Base-by-base conservation (phyloP, 2,329 filamentous ascomycete species). In the Trichoderma cornu-damae region DNA sequence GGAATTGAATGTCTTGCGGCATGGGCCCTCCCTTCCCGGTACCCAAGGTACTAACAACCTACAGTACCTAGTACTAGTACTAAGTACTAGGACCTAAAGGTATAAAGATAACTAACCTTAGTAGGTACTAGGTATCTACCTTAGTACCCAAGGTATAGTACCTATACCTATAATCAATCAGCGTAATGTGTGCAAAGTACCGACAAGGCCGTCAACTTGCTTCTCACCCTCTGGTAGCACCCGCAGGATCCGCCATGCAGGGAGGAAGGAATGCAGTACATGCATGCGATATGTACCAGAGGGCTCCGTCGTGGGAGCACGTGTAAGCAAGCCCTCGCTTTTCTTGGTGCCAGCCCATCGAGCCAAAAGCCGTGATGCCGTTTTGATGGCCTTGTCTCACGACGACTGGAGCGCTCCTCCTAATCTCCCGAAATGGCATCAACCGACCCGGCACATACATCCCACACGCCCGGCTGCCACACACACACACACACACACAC, bases 351-450 rank as follows among this genome's bases (percentile, higher is more conserved):
- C 32, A 37, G 26, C 12, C 14, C 40, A 40, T n/a, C 30, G 28
- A 24, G 37, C 49, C 30, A 52, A 14, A 30, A 40, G 20, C 48
- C 22, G 48, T 40, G 34, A 51, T 51, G 30, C 40, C 48, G 48
- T 20, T 51, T 38, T 34, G 20, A 16, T 18, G 30, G 16, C 42
- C n/a, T 16, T 55, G 51, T 47, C 51, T 35, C 51, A 46, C 51
- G 22, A 34, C 51, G 46, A n/a, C n/a, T n/a, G n/a, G n/a, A 55
- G 51, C 42, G 32, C 51, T 46, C 51, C 42, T 34, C 32, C 32
- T 32, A 44, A 54, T 54, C 51, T 54, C 51, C 51, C 51, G 22
- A 37, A 38, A 28, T 44, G 51, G 51, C 42, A 55, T 38, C 51
- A 47, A n/a, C 51, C 51, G 42, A 46, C 37, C 47, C 51, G 51